Conservation (phyloP, 306 rosid species). For the Fagus crenata region DNA sequence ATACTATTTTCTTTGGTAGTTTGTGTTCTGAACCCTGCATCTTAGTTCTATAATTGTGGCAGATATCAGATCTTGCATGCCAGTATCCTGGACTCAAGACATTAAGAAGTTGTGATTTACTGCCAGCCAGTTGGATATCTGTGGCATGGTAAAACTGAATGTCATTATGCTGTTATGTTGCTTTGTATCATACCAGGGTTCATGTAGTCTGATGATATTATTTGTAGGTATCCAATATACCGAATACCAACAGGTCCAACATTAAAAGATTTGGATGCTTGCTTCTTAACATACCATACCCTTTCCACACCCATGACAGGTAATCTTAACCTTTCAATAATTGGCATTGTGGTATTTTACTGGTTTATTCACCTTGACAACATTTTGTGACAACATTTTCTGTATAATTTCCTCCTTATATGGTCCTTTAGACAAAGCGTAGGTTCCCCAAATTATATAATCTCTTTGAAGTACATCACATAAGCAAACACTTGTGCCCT, state of each 20-base stretch:
- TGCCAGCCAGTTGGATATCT: constrained; percentile 82
- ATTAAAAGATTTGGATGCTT: constrained; percentile 82
- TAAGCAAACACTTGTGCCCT: background rate
- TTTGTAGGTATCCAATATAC: constrained; percentile 88
- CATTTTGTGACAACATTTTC: background rate
- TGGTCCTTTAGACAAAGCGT: background rate
- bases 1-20: background rate
- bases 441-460: background rate
- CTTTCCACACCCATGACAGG: constrained; percentile 79
- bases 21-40: constrained; percentile 20
- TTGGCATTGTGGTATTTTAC: background rate
- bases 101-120: constrained; percentile 80
- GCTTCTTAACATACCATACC: constrained; percentile 84
- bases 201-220: constrained; percentile 31
- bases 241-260: constrained; percentile 90
- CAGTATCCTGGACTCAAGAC: constrained; percentile 66
- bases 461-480: background rate
- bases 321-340: constrained; percentile 30
- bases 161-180: constrained; percentile 20
- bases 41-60: constrained; percentile 37
- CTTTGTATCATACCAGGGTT: constrained; percentile 21
- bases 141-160: constrained; percentile 74
- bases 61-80: constrained; percentile 76
- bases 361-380: background rate
- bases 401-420: background rate